Evolutionary conservation across 352 stramenopile species (phyloP), one percentile per base, ranked within the genome.

Genomic region (Phytophthora sp.): DNA sequence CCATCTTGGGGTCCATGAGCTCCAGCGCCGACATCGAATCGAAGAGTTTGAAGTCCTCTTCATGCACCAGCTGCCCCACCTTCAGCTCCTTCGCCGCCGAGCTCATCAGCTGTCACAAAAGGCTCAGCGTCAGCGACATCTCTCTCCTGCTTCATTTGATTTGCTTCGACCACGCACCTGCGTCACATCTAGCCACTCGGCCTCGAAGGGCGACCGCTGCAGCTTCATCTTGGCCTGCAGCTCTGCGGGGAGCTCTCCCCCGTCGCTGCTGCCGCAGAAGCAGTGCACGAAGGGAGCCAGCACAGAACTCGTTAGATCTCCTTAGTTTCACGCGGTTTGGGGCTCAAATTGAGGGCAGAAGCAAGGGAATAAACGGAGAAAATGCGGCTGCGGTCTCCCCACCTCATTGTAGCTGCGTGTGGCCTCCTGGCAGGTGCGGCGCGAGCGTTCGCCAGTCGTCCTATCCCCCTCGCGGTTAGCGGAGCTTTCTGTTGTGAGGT

Each of bases 11-110:
- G 63, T 98, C 92, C 81, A 97, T 96, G 2, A 98, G 71, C 78
- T 98, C 94, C 15, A 98, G 72, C 44, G 95, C 95, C 27, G 92
- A 94, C 92, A 98, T 98, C 54, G 92, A 96, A 57, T 98, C 92
- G 62, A 95, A 96, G 52, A 98, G 79, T 52, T 88, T 95, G 50
- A 98, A 97, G 52, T 86, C 66, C 6, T 85, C 61, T 37, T 88
- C 75, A 39, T 95, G 87, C 27, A 94, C 72, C 53, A 95, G 62
- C 44, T 95, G 84, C 2, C 87, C 84, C 15, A 94, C 73, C 48
- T 90, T 92, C 21, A 95, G 75, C 63, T 93, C 84, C 54, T 91
- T 91, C 5, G 84, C 79, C 20, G 86, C 81, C 27, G 62, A 48
- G n/a, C 55, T 62, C 62, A 92, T 82, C 39, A 90, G 62, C 83